These are phyloP conservation scores for Lentinula raphanica DNA, from an alignment of 768 basidiomycete species.

Conservation along the genomic window DNA sequence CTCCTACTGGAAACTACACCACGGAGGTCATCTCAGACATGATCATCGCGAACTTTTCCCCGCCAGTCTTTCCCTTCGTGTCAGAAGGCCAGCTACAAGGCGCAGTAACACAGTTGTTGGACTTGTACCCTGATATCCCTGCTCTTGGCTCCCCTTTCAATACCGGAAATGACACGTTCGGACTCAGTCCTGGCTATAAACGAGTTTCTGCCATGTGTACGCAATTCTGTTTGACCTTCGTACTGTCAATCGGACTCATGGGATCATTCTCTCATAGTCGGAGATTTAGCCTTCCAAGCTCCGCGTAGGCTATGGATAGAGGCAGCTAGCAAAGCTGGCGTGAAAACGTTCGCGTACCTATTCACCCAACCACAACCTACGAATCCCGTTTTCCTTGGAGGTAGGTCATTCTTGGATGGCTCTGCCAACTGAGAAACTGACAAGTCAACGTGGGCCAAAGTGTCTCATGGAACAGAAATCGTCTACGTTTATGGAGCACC, in stretches of 20 bases:
- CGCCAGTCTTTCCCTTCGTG: constrained; percentile 17
- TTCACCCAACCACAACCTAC: constrained; percentile 15
- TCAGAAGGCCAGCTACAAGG: constrained; percentile 8
- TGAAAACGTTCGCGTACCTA: constrained; percentile 2
- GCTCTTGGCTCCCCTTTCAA: not conserved
- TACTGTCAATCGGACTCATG: not conserved
- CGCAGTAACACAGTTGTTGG: not conserved
- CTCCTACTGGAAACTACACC: constrained; percentile 16
- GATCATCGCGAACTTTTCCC: constrained; percentile 21
- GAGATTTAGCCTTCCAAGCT: constrained; percentile 26
- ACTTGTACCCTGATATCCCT: not conserved
- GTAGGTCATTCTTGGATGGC: too few species aligned
- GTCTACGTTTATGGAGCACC: constrained; percentile 25
- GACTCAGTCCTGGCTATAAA: constrained; percentile 21
- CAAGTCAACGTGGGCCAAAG: constrained; percentile 14
- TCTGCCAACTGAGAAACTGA: too few species aligned
- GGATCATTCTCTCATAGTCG: constrained; percentile 3
- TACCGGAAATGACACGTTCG: constrained; percentile 19
- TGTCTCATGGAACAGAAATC: constrained; percentile 26
- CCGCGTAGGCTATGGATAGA: constrained; percentile 4
- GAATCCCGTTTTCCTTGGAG: constrained; percentile 8
- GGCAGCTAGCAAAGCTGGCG: constrained; percentile 1
- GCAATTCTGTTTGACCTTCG: not conserved
- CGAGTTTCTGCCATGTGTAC: constrained; percentile 17
- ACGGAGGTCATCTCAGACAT: constrained; percentile 14